Percentiles rank a stretch among this genome's conserved stretches.
phyloP scores from a whole-genome alignment of 768 basidiomycete species.

The Tephrocybe sp. region DNA sequence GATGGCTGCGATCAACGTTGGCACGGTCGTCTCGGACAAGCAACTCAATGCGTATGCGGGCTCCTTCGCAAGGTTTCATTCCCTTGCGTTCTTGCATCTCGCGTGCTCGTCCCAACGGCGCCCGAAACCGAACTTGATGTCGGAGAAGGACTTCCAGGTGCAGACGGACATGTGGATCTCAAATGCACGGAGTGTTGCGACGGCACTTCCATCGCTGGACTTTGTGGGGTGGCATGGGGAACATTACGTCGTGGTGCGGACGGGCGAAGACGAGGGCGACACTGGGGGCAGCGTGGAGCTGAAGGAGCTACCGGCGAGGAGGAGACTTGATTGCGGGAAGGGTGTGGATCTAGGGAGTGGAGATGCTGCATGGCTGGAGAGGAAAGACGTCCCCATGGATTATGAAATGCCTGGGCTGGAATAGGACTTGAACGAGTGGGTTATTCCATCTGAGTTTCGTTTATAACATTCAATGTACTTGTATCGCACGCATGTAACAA shows the following conservation, averaged over 20 bases:
- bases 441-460: too few species aligned
- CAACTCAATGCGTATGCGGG: slow-evolving; percentile 53
- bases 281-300: slow-evolving; percentile 37
- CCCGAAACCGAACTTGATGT: slow-evolving; percentile 56
- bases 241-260: slow-evolving; percentile 63
- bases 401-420: slow-evolving; percentile 62
- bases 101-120: slow-evolving; percentile 45
- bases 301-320: slow-evolving; percentile 59
- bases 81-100: slow-evolving; percentile 62
- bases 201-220: slow-evolving; percentile 51
- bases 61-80: slow-evolving; percentile 44
- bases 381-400: slow-evolving; percentile 76
- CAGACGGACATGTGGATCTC: slow-evolving; percentile 59
- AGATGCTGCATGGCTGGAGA: slow-evolving; percentile 65
- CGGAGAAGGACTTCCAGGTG: slow-evolving; percentile 56
- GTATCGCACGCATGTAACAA: too few species aligned
- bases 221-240: slow-evolving; percentile 76
- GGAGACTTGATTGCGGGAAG: slow-evolving; percentile 62
- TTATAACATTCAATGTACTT: background rate
- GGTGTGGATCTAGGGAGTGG: slow-evolving; percentile 64
- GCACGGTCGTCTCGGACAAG: slow-evolving; percentile 49
- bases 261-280: slow-evolving; percentile 12
- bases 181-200: slow-evolving; percentile 50
- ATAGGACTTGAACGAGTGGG: slow-evolving; percentile 1
- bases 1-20: slow-evolving; percentile 56